phyloP scores from a whole-genome alignment of 108 stramenopile genomes.

The Pseudonitzschia multistriata region DNA sequence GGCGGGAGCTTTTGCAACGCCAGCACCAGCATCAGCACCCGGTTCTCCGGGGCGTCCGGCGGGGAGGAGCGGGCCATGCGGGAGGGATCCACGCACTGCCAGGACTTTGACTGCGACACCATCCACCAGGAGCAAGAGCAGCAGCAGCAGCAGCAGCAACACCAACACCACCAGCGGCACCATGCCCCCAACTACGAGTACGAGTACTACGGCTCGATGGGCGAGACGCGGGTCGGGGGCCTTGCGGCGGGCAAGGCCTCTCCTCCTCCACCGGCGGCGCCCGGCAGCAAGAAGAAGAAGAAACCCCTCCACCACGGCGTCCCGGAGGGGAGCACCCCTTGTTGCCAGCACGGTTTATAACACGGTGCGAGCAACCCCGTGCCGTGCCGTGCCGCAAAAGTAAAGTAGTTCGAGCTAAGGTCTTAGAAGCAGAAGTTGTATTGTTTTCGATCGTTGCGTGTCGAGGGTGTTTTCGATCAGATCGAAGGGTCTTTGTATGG shows the following conservation, averaged over 20 bases:
- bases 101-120: background rate
- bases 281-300: background rate
- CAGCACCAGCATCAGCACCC: background rate
- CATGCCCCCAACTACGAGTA: background rate
- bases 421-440: too few relatives aligned
- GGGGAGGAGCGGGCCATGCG: background rate
- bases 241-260: background rate
- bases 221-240: background rate
- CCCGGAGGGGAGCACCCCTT: constrained; percentile 64
- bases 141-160: too few relatives aligned
- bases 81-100: constrained; percentile 6
- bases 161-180: too few relatives aligned
- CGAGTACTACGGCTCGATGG: constrained; percentile 7
- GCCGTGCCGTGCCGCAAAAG: too few relatives aligned
- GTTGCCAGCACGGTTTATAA: constrained; percentile 49
- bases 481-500: too few relatives aligned
- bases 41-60: background rate
- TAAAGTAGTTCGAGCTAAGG: too few relatives aligned
- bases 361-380: too few relatives aligned
- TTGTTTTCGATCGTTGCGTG: too few relatives aligned
- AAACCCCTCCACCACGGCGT: background rate
- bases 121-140: too few relatives aligned
- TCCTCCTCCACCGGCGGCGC: background rate
- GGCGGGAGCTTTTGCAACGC: background rate
- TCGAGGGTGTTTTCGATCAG: too few relatives aligned